Percentiles rank a stretch among this genome's conserved stretches.
Conservation (phyloP, 225 moss, liverwort and hornwort species). For the Anthoceros angustus region DNA sequence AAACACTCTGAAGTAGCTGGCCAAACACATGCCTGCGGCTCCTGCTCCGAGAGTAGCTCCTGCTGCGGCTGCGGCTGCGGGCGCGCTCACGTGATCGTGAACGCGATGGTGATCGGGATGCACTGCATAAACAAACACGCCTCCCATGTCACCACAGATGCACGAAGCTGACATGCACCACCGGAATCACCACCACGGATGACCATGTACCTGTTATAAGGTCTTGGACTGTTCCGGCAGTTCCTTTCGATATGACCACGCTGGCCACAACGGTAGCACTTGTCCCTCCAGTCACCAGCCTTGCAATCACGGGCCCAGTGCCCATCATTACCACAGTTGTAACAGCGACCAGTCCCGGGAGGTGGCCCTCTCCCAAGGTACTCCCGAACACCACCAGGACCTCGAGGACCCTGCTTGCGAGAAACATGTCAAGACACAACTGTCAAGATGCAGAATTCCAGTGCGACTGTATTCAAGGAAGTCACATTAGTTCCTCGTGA, state of each 20-base stretch:
- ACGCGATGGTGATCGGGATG: conserved; percentile 30
- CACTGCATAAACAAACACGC: conserved; percentile 2
- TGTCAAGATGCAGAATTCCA: background rate
- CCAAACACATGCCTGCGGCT: conserved; percentile 26
- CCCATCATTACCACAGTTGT: conserved; percentile 91
- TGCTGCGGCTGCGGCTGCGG: conserved; percentile 30
- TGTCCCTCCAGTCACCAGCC: conserved; percentile 87
- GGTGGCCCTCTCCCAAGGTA: conserved; percentile 68
- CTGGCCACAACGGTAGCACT: conserved; percentile 76
- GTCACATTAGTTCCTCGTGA: conserved; percentile 10
- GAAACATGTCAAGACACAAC: background rate
- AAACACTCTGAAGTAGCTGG: too few species aligned
- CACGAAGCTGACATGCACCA: background rate
- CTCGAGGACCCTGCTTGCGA: conserved; percentile 56
- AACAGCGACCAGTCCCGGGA: conserved; percentile 70
- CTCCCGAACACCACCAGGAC: conserved; percentile 50
- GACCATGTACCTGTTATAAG: conserved; percentile 33
- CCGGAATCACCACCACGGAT: background rate
- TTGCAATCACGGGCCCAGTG: conserved; percentile 97
- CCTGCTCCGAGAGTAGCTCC: conserved; percentile 28
- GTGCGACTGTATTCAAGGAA: background rate
- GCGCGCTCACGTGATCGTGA: conserved; percentile 7
- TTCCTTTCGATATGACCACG: conserved; percentile 79
- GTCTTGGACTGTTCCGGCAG: conserved; percentile 55
- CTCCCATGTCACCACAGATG: background rate